phyloP scores from a whole-genome alignment of 2,329 filamentous ascomycete genomes.

The Aspergillus thermomutatus region DNA sequence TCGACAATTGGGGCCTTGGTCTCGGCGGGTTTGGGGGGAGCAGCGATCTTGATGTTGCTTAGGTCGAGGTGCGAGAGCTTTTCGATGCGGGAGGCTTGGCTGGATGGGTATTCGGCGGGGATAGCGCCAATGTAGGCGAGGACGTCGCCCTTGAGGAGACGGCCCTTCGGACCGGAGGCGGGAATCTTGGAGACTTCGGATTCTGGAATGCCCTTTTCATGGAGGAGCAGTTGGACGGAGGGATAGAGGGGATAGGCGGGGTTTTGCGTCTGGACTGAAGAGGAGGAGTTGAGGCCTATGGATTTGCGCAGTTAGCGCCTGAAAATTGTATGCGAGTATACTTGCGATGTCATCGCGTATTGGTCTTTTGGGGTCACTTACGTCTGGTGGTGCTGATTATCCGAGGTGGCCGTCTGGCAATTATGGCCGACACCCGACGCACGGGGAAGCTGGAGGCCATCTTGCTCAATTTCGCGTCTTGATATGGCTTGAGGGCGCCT shows the following conservation, averaged over 20 bases:
- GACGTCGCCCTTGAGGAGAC: constrained; percentile 92
- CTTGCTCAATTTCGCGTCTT: constrained; percentile 5
- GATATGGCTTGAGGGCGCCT: not conserved
- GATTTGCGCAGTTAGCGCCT: not conserved
- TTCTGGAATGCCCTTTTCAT: constrained; percentile 71
- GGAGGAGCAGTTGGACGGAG: constrained; percentile 78
- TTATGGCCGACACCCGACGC: constrained; percentile 31
- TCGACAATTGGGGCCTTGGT: constrained; percentile 34
- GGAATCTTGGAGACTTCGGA: constrained; percentile 77
- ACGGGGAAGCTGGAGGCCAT: constrained; percentile 35
- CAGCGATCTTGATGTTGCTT: constrained; percentile 85
- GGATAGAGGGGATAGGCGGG: constrained; percentile 57
- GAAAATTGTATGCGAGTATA: not conserved
- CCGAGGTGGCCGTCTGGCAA: constrained; percentile 34
- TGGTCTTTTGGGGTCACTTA: constrained; percentile 23
- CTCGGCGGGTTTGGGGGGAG: constrained; percentile 31
- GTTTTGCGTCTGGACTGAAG: constrained; percentile 37
- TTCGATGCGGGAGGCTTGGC: constrained; percentile 67
- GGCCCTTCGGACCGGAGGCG: constrained; percentile 80
- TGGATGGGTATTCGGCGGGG: constrained; percentile 65
- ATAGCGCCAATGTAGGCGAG: constrained; percentile 84
- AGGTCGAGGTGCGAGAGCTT: constrained; percentile 84
- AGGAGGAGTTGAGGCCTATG: constrained; percentile 35
- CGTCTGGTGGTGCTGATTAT: constrained; percentile 29
- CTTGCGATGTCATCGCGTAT: not conserved